phyloP scores from a whole-genome alignment of 306 rosid species.

The Lotus japonicus region DNA sequence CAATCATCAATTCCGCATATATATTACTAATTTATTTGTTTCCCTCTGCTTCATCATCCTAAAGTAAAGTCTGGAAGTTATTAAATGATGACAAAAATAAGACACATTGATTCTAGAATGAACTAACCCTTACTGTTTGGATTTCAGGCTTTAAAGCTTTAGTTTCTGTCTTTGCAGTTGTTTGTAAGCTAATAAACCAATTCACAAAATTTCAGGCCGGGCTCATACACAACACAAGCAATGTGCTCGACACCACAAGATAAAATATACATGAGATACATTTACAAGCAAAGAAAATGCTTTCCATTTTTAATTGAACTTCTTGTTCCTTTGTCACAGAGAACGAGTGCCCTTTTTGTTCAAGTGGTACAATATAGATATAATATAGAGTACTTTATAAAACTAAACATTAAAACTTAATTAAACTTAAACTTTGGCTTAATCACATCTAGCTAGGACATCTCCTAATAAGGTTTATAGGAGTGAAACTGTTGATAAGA shows the following conservation, averaged over 20 bases:
- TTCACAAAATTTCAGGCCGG: slow-evolving; percentile 24
- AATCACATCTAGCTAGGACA: too few relatives aligned
- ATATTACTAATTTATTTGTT: background rate
- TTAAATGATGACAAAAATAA: background rate
- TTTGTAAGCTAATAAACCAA: slow-evolving; percentile 45
- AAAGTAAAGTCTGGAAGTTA: background rate
- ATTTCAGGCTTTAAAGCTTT: slow-evolving; percentile 31
- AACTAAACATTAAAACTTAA: too few relatives aligned
- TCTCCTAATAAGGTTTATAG: too few relatives aligned
- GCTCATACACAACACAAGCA: slow-evolving; percentile 41
- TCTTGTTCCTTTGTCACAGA: background rate
- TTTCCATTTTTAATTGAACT: slow-evolving; percentile 8
- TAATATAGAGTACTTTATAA: background rate
- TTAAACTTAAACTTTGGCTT: background rate
- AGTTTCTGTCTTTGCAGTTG: slow-evolving; percentile 32
- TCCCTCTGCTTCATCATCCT: slow-evolving; percentile 8
- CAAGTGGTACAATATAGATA: background rate
- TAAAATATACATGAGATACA: slow-evolving; percentile 9
- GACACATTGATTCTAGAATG: slow-evolving; percentile 17
- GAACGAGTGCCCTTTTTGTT: slow-evolving; percentile 1
- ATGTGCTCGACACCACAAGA: slow-evolving; percentile 34
- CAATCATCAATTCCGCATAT: slow-evolving; percentile 14
- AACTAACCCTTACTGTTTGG: background rate
- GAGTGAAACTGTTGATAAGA: too few relatives aligned
- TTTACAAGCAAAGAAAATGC: slow-evolving; percentile 43